Conservation (phyloP, 441 rosid species). For the Aquilaria agallochum region DNA sequence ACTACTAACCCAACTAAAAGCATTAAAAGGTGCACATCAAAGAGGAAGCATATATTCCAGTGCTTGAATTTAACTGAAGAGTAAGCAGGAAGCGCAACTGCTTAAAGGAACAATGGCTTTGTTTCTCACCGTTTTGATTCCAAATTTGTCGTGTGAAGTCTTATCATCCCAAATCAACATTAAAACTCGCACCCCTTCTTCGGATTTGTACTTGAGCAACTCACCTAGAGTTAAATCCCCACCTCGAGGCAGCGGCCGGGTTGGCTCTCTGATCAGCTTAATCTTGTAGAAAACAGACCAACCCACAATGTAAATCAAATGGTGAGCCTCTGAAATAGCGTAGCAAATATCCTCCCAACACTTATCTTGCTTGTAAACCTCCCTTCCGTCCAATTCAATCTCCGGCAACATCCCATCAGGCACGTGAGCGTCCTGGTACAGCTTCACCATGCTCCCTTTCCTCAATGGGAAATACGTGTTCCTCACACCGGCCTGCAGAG, state of each 20-base stretch:
- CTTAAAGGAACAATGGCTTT: background rate
- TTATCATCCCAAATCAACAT: conserved; percentile 88
- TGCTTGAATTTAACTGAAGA: background rate
- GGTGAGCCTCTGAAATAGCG: conserved; percentile 86
- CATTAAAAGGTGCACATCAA: conserved; percentile 3
- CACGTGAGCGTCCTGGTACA: conserved; percentile 89
- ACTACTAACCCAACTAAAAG: conserved; percentile 1
- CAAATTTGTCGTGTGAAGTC: conserved; percentile 72
- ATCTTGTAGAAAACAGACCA: conserved; percentile 87
- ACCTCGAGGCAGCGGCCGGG: conserved; percentile 64
- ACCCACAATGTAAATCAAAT: conserved; percentile 77
- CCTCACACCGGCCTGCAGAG: conserved; percentile 52
- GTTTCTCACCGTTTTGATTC: conserved; percentile 52
- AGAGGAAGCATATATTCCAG: conserved; percentile 3
- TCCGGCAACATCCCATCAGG: conserved; percentile 41
- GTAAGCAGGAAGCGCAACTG: background rate
- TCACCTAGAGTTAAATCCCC: conserved; percentile 88
- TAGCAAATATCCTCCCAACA: conserved; percentile 94
- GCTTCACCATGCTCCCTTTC: conserved; percentile 56
- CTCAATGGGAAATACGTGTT: conserved; percentile 75
- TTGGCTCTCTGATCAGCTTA: conserved; percentile 71
- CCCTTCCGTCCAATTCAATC: conserved; percentile 45
- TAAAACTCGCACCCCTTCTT: conserved; percentile 91
- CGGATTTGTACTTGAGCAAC: conserved; percentile 83
- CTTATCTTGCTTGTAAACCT: conserved; percentile 37